Conservation (phyloP, 495 filamentous ascomycete species). For the Tirmania nivea region DNA sequence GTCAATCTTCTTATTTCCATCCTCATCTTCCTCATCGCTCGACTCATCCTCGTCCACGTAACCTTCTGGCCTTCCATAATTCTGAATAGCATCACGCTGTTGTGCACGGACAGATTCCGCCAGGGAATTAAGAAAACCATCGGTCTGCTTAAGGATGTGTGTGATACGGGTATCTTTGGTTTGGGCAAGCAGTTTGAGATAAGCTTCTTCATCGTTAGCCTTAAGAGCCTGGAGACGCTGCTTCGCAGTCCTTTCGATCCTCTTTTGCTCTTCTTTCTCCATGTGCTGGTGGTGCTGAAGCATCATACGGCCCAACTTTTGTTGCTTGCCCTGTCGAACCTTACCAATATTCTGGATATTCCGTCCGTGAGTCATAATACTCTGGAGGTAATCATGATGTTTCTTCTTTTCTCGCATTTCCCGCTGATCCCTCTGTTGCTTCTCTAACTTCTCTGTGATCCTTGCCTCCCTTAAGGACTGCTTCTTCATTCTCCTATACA, state of each 20-base stretch:
- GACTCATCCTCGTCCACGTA: slow-evolving; percentile 31
- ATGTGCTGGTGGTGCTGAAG: slow-evolving; percentile 74
- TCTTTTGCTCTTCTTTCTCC: slow-evolving; percentile 96
- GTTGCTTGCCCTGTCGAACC: slow-evolving; percentile 32
- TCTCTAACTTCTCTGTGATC: slow-evolving; percentile 94
- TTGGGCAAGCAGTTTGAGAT: slow-evolving; percentile 86
- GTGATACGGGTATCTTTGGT: slow-evolving; percentile 98
- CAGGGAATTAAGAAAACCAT: slow-evolving; percentile 89
- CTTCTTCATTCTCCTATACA: slow-evolving; percentile 88
- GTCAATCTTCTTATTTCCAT: slow-evolving; percentile 56
- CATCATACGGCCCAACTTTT: slow-evolving; percentile 78
- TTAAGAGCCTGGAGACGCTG: slow-evolving; percentile 97
- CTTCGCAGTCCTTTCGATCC: slow-evolving; percentile 88
- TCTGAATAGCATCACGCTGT: slow-evolving; percentile 58
- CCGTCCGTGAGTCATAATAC: slow-evolving; percentile 45
- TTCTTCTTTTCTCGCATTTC: slow-evolving; percentile 91
- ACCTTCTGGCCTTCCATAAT: slow-evolving; percentile 46
- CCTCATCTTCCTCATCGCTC: slow-evolving; percentile 47
- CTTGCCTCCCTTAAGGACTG: slow-evolving; percentile 87
- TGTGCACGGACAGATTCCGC: slow-evolving; percentile 80
- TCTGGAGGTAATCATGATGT: slow-evolving; percentile 66
- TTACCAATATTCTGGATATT: slow-evolving; percentile 39
- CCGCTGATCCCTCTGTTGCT: slow-evolving; percentile 87
- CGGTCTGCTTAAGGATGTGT: slow-evolving; percentile 83
- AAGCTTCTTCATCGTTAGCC: slow-evolving; percentile 96